Base-by-base conservation (phyloP, 179 eudicot species). In the Nepenthes alata region DNA sequence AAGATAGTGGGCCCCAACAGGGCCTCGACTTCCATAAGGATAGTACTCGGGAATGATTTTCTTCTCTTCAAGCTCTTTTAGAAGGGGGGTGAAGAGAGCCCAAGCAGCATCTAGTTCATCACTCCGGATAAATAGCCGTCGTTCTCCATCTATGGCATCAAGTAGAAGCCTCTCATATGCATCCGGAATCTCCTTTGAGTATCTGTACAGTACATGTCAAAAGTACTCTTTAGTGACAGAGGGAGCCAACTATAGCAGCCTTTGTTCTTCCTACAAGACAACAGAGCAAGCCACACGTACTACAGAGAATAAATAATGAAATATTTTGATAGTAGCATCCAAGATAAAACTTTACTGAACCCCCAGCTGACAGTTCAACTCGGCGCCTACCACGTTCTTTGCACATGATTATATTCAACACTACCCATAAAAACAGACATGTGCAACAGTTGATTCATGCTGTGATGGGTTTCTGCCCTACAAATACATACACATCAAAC, bases 31-130 rank as follows among this genome's bases (percentile, higher is more conserved):
- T 44, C 97, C 98, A 59, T 86, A 85, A 14, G 96, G 96, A 64
- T 93, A 93, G 48, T 79, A 83, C 64, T 93, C 98, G 0, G 98
- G 98, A 13, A 80, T 70, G 8, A 79, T 72, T 67, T 77, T 89
- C 74, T 85, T 85, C 16, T 85, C 83, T 63, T 93, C 98, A 0
- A 93, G 76, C 66, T 93, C 94, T 72, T 87, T 85, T 10, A 89
- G 60, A 53, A 85, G 88, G 1, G 95, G 97, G 15, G 95, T 89
- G 80, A 93, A 93, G 35, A 89, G 82, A 0, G 89, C 56, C 98
- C 98, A 93, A 51, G 98, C 97, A 66, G 98, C 96, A 68, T 89
- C 87, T 16, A 93, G 79, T 71, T 93, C 95, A 53, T 93, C 98
- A 53, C 98, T 93, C 44, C 97, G 77, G 34, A 93, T 93, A 67